Evolutionary conservation across 2,329 filamentous ascomycete genomes (phyloP), one percentile per base, ranked within the genome.

Genomic region (Sporothrix phasma): DNA sequence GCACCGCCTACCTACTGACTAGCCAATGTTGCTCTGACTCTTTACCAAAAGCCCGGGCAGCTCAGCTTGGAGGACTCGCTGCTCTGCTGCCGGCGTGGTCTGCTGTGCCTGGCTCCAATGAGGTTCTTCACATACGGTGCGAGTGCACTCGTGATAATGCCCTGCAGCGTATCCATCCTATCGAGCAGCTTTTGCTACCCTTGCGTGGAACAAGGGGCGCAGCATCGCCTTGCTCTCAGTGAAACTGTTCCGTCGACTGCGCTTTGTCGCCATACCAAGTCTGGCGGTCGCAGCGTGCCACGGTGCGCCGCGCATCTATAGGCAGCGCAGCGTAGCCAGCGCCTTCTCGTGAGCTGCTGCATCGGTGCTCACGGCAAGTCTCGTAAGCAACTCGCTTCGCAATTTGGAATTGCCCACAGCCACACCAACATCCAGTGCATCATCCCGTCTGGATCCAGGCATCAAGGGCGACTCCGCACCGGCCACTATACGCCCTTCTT

Each of bases 391-490:
- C 49, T 17, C 17, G 4, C 3, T 3, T 24, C 1, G 1, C 2
- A 46, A 46, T 1, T n/a, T n/a, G n/a, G n/a, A n/a, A n/a, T n/a
- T n/a, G n/a, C n/a, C n/a, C n/a, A n/a, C n/a, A 46, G 1, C 19
- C 8, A 2, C 2, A 6, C 46, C 26, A 29, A 49, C 46, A 17
- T 11, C 3, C 24, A 49, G 58, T 31, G 17, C 68, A 68, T 62
- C 68, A 69, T 19, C 54, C 68, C 51, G 61, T 68, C 64, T 81
- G 78, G 77, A 80, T 80, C 68, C 79, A 80, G 66, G 76, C 6
- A 74, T 79, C 45, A 70, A 77, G 59, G 72, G 71, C 49, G 70
- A 72, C 5, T 73, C 73, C 71, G 69, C 17, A 68, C 75, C n/a
- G 77, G 78, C 10, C 77, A 76, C 67, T 79, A 66, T 26, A 62